A percentile compares a stretch with the other conserved stretches of the same genome.
phyloP scores from a whole-genome alignment of 208 protist species.

The Crithidia thermophila region DNA sequence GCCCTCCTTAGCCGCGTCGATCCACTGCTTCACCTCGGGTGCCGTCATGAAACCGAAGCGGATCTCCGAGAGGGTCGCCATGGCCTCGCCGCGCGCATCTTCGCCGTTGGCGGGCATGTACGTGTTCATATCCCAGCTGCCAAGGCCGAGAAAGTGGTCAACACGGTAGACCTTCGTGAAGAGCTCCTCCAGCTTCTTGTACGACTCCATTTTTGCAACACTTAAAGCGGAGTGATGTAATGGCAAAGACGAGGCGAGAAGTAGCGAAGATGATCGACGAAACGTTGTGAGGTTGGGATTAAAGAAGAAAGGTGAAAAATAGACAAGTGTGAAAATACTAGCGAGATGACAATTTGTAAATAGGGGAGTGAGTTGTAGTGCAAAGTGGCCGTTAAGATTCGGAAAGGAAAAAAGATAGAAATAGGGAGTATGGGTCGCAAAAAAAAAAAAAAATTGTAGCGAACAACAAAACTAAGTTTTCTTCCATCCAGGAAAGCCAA shows the following conservation, averaged over 20 bases:
- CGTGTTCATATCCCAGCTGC: slow-evolving; percentile 72
- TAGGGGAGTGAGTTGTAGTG: too few relatives aligned
- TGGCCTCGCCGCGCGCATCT: slow-evolving; percentile 61
- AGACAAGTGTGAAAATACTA: too few relatives aligned
- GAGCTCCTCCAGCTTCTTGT: slow-evolving; percentile 64
- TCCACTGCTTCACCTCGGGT: slow-evolving; percentile 36
- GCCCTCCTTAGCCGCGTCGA: slow-evolving; percentile 39
- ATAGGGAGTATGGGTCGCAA: too few relatives aligned
- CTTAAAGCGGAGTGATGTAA: background rate
- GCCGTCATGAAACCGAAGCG: slow-evolving; percentile 58
- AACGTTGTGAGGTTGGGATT: slow-evolving; percentile 1
- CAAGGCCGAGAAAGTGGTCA: slow-evolving; percentile 50
- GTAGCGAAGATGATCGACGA: background rate
- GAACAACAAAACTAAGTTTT: too few relatives aligned
- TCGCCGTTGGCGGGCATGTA: slow-evolving; percentile 81
- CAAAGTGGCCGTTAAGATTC: too few relatives aligned
- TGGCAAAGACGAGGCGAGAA: slow-evolving; percentile 8
- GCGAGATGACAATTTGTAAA: too few relatives aligned
- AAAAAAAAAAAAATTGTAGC: too few relatives aligned
- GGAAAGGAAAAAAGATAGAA: too few relatives aligned
- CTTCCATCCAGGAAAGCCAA: too few relatives aligned
- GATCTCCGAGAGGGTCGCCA: slow-evolving; percentile 48
- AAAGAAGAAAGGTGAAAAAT: background rate
- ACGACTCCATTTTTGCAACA: slow-evolving; percentile 58
- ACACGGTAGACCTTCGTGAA: slow-evolving; percentile 66